phyloP scores from a whole-genome alignment of 2,329 filamentous ascomycete species.

The Elsinoe ampelina region DNA sequence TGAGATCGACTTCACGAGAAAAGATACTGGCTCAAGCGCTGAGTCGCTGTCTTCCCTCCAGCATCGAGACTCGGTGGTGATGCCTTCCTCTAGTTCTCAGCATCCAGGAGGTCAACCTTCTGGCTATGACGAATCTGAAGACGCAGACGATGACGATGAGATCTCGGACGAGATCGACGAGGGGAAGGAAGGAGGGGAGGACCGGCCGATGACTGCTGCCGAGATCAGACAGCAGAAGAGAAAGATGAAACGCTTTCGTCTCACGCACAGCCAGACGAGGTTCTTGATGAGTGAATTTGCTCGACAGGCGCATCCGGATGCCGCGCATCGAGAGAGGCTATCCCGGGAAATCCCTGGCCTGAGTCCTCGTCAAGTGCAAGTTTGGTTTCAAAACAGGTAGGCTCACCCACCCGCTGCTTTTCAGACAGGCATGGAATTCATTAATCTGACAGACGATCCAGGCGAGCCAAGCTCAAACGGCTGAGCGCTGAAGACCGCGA shows the following conservation, averaged over 20 bases:
- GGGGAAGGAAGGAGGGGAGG: slow-evolving; percentile 20
- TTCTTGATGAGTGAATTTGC: slow-evolving; percentile 97
- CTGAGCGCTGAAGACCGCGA: slow-evolving; percentile 53
- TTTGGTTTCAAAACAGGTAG: slow-evolving; percentile 98
- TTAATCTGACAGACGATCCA: slow-evolving; percentile 24
- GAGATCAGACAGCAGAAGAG: slow-evolving; percentile 42
- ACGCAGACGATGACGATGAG: slow-evolving; percentile 29
- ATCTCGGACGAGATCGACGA: slow-evolving; percentile 18
- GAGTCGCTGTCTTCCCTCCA: slow-evolving; percentile 2
- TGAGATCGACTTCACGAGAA: slow-evolving; percentile 7
- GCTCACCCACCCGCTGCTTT: slow-evolving; percentile 21
- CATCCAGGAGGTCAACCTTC: not conserved
- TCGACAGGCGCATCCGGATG: slow-evolving; percentile 88
- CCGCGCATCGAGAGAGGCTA: slow-evolving; percentile 76
- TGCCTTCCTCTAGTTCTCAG: slow-evolving; percentile 7
- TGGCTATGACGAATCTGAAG: slow-evolving; percentile 22
- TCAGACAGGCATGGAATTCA: slow-evolving; percentile 3
- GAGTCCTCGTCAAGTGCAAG: slow-evolving; percentile 86
- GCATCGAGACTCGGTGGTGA: slow-evolving; percentile 13
- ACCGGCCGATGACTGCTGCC: slow-evolving; percentile 35
- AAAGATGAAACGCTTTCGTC: slow-evolving; percentile 71
- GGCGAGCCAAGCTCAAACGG: slow-evolving; percentile 53
- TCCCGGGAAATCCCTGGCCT: slow-evolving; percentile 85
- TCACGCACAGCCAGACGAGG: slow-evolving; percentile 94
- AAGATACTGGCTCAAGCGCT: slow-evolving; percentile 8